Evolutionary conservation across 371 early-diverging fungal genomes (phyloP).

Genomic region (Mucor ambiguus): DNA sequence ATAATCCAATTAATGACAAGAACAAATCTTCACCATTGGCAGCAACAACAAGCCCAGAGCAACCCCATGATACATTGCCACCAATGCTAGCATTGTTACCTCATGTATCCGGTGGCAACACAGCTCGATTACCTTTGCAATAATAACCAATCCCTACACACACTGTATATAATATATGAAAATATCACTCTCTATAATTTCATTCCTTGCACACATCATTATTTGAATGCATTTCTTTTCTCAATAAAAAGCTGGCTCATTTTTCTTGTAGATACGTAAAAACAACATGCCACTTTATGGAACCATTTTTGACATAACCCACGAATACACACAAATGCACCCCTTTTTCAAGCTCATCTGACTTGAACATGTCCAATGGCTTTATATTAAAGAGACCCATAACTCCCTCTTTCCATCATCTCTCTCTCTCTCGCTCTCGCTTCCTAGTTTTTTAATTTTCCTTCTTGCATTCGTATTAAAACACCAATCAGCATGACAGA

Average conservation of each 20-base stretch:
- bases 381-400: background rate
- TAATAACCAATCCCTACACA: background rate
- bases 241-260: conserved; percentile 4
- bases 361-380: conserved; percentile 4
- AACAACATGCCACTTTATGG: conserved; percentile 1
- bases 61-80: background rate
- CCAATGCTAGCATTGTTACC: conserved; percentile 5
- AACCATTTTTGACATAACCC: background rate
- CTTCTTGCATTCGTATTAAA: background rate
- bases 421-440: background rate
- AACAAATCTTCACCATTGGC: background rate
- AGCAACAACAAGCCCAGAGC: background rate
- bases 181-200: background rate
- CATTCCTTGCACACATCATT: background rate
- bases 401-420: background rate
- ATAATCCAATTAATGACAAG: background rate
- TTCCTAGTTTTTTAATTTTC: background rate
- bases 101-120: background rate
- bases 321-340: background rate
- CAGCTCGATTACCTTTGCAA: background rate
- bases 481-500: conserved; percentile 51
- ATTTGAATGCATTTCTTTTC: background rate
- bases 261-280: background rate
- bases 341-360: conserved; percentile 4
- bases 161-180: background rate